A percentile compares a stretch with the other conserved stretches of the same genome.
Evolutionary conservation across 495 filamentous ascomycete species (phyloP).

Genomic region (Pseudevernia furfuracea): DNA sequence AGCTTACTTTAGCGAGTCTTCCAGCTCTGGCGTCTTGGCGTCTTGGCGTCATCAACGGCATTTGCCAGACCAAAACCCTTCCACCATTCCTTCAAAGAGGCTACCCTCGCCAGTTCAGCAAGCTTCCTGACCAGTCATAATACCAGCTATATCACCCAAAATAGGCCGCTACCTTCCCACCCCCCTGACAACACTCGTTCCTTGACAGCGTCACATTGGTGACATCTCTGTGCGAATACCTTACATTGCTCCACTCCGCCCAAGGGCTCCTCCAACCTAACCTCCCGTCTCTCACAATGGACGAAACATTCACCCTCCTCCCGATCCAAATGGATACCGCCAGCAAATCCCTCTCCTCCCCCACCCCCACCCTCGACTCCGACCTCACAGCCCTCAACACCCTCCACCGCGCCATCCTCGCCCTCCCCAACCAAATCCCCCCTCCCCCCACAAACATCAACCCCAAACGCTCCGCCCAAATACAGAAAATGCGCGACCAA

Average conservation of each 20-base stretch:
- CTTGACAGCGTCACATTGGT: background rate
- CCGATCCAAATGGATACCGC: conserved; percentile 71
- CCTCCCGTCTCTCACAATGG: conserved; percentile 37
- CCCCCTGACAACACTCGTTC: background rate
- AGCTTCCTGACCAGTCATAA: background rate
- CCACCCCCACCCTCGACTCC: conserved; percentile 50
- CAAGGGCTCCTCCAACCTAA: background rate
- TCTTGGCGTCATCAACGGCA: background rate
- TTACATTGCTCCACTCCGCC: background rate
- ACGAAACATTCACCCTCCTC: conserved; percentile 76
- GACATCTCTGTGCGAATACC: background rate
- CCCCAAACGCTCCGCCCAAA: conserved; percentile 76
- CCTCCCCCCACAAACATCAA: conserved; percentile 75
- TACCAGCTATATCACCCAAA: background rate
- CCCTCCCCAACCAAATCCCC: conserved; percentile 47
- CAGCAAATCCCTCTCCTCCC: conserved; percentile 64
- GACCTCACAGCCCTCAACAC: conserved; percentile 58
- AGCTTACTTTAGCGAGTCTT: too few species aligned
- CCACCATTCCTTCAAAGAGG: too few species aligned
- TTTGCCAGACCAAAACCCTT: background rate
- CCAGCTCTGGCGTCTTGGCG: background rate
- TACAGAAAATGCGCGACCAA: conserved; percentile 81
- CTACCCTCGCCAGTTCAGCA: background rate
- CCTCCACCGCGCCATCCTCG: conserved; percentile 64
- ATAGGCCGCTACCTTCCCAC: background rate